Evolutionary conservation across 2,329 filamentous ascomycete species (phyloP), one percentile per base, ranked within the genome.

Genomic region (Didymellaceae sp.): DNA sequence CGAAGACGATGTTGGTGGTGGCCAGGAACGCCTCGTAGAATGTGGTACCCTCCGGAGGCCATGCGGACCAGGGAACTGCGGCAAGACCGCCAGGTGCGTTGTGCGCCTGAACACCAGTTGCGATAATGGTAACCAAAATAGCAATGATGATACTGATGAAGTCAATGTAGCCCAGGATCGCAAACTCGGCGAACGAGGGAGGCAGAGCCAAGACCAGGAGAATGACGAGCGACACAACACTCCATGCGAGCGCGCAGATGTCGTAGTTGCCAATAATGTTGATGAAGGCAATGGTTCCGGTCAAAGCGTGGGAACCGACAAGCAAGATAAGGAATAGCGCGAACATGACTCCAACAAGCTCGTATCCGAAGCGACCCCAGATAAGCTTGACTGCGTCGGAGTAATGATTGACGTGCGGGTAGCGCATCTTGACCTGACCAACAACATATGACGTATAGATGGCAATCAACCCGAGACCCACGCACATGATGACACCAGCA

Each of bases 261-360:
- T 78, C 41, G 48, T 63, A 47, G 54, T 86, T 72, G 24, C 85
- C 84, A 42, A 90, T 76, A 45, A 82, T 84, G 65, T 85, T 85
- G 72, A 89, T 84, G 44, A 67, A 71, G 62, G 86, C 86, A 60
- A 90, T 87, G 25, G 81, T 84, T 58, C 88, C 89, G 0, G 87
- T 89, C 57, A 90, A 75, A 46, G 87, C 79, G 73, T 91, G 88
- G 16, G 86, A 88, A 38, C 83, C 86, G 67, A 88, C 86, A 55
- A 88, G 80, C 71, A 91, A 86, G 24, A 71, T 60, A 34, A 71
- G 50, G 56, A 69, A 70, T 18, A 72, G 59, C 32, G 63, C 65
- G 51, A 70, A 70, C 45, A 90, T 66, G 70, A 87, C 85, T 57
- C 86, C 83, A 0, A 85, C 86, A 37, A 83, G 75, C 45, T 74